Conservation (phyloP, 495 filamentous ascomycete genomes). For the Hypoxylon perforatum region DNA sequence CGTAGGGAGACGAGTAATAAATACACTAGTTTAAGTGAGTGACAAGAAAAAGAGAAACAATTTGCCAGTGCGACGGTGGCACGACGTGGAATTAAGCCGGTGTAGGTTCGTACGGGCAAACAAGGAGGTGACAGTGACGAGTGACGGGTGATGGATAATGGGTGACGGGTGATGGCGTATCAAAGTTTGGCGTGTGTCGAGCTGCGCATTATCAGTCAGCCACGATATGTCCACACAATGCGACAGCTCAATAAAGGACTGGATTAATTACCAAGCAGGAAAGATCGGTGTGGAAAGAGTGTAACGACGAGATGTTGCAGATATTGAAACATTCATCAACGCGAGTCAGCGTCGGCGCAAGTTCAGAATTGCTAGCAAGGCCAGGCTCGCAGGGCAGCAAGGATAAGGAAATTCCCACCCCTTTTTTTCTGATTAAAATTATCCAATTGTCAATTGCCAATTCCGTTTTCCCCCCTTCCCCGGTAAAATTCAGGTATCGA, state of each 20-base stretch:
- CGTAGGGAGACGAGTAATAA: background rate
- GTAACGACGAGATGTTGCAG: background rate
- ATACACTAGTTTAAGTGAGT: background rate
- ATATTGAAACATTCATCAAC: slow-evolving; percentile 22
- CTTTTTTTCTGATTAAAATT: slow-evolving; percentile 28
- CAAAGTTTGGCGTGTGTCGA: background rate
- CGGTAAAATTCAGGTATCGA: slow-evolving; percentile 7
- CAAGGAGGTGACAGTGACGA: too few relatives aligned
- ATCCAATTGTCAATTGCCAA: slow-evolving; percentile 17
- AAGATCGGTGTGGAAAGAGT: slow-evolving; percentile 14
- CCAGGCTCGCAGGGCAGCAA: background rate
- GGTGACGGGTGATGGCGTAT: background rate
- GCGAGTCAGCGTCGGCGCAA: slow-evolving; percentile 11
- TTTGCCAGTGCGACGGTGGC: slow-evolving; percentile 2
- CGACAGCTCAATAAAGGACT: background rate
- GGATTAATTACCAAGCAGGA: background rate
- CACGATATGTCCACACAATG: background rate
- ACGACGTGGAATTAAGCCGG: slow-evolving; percentile 6
- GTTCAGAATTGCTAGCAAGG: background rate
- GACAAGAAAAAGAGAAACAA: background rate
- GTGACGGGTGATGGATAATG: background rate
- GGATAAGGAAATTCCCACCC: slow-evolving; percentile 25
- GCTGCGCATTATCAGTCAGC: slow-evolving; percentile 4
- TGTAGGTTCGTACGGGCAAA: background rate
- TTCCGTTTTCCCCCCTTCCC: slow-evolving; percentile 9